Evolutionary conservation across 805 yeast species (phyloP), one percentile per base, ranked within the genome.

Genomic region (Komagataella kurtzmanii): DNA sequence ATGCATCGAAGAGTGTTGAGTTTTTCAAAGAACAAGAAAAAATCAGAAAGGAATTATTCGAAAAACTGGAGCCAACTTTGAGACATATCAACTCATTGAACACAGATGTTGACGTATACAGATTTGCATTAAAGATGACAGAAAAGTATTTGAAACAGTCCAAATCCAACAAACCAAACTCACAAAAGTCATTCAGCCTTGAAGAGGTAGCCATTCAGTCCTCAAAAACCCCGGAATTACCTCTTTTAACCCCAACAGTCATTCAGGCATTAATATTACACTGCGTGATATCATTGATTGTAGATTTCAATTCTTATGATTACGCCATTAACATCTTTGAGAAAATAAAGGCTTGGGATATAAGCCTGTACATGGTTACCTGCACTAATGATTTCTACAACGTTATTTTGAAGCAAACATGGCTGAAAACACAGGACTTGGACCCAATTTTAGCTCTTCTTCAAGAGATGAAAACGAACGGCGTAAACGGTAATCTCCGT

Each of bases 371-470:
- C 52, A 62, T 64, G 21, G 61, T 57, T 47, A 67, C 66, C 2
- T 56, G 66, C 50, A 59, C 62, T 46, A 60, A 58, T 7, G 61
- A 61, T 30, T 60, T 63, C 10, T 66, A 66, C 55, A 65, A 64
- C 50, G 50, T 61, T 2, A 43, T 66, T 7, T 23, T 66, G 1
- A 44, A 49, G 8, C 66, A 61, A 24, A 47, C 56, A 2, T 66
- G 69, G 69, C 52, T 54, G 0, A 58, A 58, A 24, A 58, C 68
- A 0, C 57, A 57, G 40, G 62, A 65, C 48, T 45, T 65, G 5
- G 57, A 57, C 14, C 45, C 61, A 17, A 52, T 66, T 7, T 51
- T 56, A 5, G 51, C 50, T 3, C 40, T 66, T 10, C 53, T 63
- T 21, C 62, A 62, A 23, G 70, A 66, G 53, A 52, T 66, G 49